phyloP scores from a whole-genome alignment of 1,139 yeast genomes.

The Debaryomyces singareniensis region DNA sequence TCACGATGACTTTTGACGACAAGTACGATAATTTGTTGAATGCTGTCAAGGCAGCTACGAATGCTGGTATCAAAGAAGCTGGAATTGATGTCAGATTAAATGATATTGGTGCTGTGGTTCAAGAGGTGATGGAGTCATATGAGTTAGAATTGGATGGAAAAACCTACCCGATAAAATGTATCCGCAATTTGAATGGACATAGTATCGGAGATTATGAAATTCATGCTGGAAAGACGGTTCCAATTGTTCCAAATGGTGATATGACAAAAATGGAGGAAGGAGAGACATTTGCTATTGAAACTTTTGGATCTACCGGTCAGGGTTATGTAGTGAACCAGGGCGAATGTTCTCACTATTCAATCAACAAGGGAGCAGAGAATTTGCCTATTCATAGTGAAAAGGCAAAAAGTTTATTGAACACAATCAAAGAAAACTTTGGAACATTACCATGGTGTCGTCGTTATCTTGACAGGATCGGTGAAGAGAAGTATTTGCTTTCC shows the following conservation, averaged over 20 bases:
- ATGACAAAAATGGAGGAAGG: conserved; percentile 98
- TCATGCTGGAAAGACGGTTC: conserved; percentile 95
- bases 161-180: conserved; percentile 77
- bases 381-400: conserved; percentile 48
- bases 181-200: conserved; percentile 92
- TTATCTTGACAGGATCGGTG: conserved; percentile 85
- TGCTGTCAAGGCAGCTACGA: conserved; percentile 90
- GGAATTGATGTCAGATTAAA: conserved; percentile 95
- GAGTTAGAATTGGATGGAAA: conserved; percentile 90
- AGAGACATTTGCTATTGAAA: conserved; percentile 95
- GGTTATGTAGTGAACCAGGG: conserved; percentile 86
- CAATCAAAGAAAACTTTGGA: conserved; percentile 78
- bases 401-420: conserved; percentile 59
- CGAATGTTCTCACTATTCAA: conserved; percentile 91
- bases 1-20: conserved; percentile 83
- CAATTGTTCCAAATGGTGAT: conserved; percentile 90
- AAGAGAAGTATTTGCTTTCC: conserved; percentile 87
- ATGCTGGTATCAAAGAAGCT: conserved; percentile 86
- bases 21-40: conserved; percentile 72
- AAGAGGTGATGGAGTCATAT: conserved; percentile 95
- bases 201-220: conserved; percentile 76
- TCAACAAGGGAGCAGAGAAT: conserved; percentile 42
- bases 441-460: conserved; percentile 96
- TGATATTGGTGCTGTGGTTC: conserved; percentile 93
- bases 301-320: conserved; percentile 94